Evolutionary conservation across 306 rosid species (phyloP), one percentile per base, ranked within the genome.

Genomic region (Prinsepia uniflora): DNA sequence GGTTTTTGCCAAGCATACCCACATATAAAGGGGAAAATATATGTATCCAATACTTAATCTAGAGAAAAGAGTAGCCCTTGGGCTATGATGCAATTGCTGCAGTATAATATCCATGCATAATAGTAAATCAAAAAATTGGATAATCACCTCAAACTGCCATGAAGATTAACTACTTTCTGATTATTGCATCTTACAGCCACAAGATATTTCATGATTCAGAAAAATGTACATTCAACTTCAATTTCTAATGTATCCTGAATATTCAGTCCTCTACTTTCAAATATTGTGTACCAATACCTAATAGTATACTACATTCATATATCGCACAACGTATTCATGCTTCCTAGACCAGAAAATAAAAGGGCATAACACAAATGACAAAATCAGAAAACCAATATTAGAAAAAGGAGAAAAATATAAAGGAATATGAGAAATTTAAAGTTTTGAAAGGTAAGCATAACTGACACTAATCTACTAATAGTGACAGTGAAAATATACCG

Each of bases 341-440:
- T 56, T 56, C 7, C 34, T 56, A 22, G 39, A 56, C 14, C 36
- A 6, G 7, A 15, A 49, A 22, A 11, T 53, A n/a, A 53, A 22
- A 59, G 3, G 19, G 62, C 6, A 57, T 59, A 59, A 12, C 9
- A 59, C 12, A 13, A 30, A 8, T 34, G 61, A 56, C 30, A 30
- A 59, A 34, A 59, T 59, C 18, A 58, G 63, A 58, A 58, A 24
- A 30, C 0, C 19, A 9, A 30, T 0, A 34, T 24, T 14, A 4
- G 58, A 57, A 57, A 57, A 22, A 55, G 30, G 60, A 55, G 60
- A 55, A 55, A n/a, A 17, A n/a, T 20, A 54, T 18, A 57, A 57
- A 30, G 36, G 36, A 30, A 59, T 39, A 17, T 40, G 17, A 5
- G 4, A 61, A 61, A 39, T 10, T 30, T 58, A 12, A 61, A 53